Evolutionary conservation across 352 stramenopile genomes (phyloP).

Genomic region (Phytophthora cajani): DNA sequence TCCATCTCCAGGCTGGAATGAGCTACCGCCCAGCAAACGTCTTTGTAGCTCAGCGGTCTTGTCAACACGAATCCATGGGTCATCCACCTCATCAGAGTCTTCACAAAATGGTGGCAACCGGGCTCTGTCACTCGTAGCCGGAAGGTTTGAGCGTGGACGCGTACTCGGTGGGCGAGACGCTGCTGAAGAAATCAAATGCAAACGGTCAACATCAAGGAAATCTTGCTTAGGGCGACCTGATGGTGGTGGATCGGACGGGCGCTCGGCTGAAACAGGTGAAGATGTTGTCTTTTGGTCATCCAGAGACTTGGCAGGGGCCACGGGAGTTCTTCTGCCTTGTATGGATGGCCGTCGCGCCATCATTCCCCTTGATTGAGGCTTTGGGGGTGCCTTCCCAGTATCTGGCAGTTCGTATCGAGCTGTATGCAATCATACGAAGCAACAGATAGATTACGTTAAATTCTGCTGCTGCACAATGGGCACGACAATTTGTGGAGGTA

Average conservation of each 20-base stretch:
- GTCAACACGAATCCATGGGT: conserved; percentile 53
- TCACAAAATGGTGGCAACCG: conserved; percentile 34
- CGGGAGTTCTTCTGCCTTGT: conserved; percentile 16
- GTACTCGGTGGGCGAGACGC: conserved; percentile 40
- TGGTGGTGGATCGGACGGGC: neutral
- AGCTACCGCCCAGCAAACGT: conserved; percentile 22
- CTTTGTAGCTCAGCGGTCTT: conserved; percentile 36
- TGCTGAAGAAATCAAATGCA: conserved; percentile 36
- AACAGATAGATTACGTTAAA: conserved; percentile 2
- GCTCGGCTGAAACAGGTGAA: conserved; percentile 6
- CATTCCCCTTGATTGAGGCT: conserved; percentile 16
- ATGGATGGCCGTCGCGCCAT: conserved; percentile 11
- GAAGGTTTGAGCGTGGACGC: conserved; percentile 33
- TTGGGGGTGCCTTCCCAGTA: conserved; percentile 5
- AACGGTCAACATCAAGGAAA: conserved; percentile 45
- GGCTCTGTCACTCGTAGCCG: conserved; percentile 25
- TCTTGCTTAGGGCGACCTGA: conserved; percentile 30
- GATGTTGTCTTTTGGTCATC: conserved; percentile 9
- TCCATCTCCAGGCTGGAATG: conserved; percentile 70
- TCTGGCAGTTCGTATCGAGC: conserved; percentile 29
- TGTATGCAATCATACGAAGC: conserved; percentile 2
- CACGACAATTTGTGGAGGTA: neutral
- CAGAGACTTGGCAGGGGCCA: neutral
- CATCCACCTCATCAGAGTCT: conserved; percentile 25
- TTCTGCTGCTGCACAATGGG: neutral